phyloP scores from a whole-genome alignment of 352 stramenopile species.

The Aphanomyces astaci region DNA sequence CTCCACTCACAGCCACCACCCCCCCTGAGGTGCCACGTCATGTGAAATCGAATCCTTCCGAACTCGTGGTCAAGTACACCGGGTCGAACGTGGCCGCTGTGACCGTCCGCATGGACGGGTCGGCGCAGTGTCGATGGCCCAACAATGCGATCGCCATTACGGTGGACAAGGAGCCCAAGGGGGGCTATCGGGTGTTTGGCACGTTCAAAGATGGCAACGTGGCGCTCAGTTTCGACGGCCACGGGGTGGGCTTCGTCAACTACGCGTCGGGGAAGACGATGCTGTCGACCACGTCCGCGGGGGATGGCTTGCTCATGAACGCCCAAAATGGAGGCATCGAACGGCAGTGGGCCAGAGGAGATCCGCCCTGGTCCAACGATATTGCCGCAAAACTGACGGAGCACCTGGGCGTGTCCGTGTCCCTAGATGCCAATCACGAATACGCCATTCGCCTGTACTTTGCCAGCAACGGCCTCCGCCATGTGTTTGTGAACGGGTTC shows the following conservation, averaged over 20 bases:
- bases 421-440: not conserved
- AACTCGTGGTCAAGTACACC: conserved; percentile 30
- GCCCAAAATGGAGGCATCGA: conserved; percentile 37
- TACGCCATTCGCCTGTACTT: conserved; percentile 11
- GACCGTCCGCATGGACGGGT: conserved; percentile 52
- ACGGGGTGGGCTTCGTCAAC: conserved; percentile 68
- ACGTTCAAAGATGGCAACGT: conserved; percentile 60
- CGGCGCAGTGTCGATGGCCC: conserved; percentile 57
- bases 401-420: not conserved
- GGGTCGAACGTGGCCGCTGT: conserved; percentile 45
- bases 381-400: conserved; percentile 9
- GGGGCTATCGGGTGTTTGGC: conserved; percentile 51
- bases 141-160: conserved; percentile 55
- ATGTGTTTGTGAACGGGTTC: conserved; percentile 3
- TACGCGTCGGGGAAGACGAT: conserved; percentile 66
- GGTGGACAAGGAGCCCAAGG: conserved; percentile 49
- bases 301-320: conserved; percentile 53
- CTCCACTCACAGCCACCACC: not conserved
- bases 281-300: conserved; percentile 56
- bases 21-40: not conserved
- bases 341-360: conserved; percentile 38
- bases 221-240: conserved; percentile 54
- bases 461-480: not conserved
- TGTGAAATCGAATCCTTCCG: conserved; percentile 4
- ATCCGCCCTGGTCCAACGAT: not conserved